phyloP scores from a whole-genome alignment of 371 early-diverging fungal genomes.

The Blastocladiella emersonii region DNA sequence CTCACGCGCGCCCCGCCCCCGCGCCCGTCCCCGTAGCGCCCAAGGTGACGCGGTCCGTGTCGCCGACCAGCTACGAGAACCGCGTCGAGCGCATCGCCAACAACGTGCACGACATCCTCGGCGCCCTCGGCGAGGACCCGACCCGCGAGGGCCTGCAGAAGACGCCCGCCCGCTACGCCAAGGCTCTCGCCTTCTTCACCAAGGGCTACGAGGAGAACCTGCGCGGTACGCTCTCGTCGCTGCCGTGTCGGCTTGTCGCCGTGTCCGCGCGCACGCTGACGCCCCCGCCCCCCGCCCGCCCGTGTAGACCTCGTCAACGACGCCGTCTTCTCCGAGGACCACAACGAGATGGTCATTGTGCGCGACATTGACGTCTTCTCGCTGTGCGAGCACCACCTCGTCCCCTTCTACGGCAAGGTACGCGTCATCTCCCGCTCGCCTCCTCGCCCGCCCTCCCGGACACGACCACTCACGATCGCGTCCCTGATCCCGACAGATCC shows the following conservation, averaged over 20 bases:
- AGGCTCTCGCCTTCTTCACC: slow-evolving; percentile 91
- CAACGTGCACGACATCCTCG: slow-evolving; percentile 63
- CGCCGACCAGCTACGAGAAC: not conserved
- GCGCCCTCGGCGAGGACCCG: slow-evolving; percentile 91
- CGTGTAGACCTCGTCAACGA: slow-evolving; percentile 62
- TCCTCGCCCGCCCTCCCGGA: not conserved
- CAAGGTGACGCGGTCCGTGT: not conserved
- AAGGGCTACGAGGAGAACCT: slow-evolving; percentile 87
- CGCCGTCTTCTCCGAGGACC: slow-evolving; percentile 95
- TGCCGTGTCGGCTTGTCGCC: too few species aligned
- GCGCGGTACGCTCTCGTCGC: slow-evolving; percentile 31
- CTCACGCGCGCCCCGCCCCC: too few species aligned
- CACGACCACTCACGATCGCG: not conserved
- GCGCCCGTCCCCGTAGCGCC: not conserved
- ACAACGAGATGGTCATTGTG: slow-evolving; percentile 97
- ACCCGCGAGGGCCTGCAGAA: slow-evolving; percentile 85
- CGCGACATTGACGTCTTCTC: slow-evolving; percentile 89
- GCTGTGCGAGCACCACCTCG: slow-evolving; percentile 96
- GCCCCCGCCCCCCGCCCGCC: too few species aligned
- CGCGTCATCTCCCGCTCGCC: not conserved
- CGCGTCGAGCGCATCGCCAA: not conserved
- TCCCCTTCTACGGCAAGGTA: slow-evolving; percentile 91
- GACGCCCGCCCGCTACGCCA: slow-evolving; percentile 94
- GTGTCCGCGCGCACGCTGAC: not conserved
- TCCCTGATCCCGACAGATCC: slow-evolving; percentile 30